These are phyloP conservation scores for Blastobotrys proliferans DNA, from an alignment of 1,139 yeast species.

Conservation along the genomic window DNA sequence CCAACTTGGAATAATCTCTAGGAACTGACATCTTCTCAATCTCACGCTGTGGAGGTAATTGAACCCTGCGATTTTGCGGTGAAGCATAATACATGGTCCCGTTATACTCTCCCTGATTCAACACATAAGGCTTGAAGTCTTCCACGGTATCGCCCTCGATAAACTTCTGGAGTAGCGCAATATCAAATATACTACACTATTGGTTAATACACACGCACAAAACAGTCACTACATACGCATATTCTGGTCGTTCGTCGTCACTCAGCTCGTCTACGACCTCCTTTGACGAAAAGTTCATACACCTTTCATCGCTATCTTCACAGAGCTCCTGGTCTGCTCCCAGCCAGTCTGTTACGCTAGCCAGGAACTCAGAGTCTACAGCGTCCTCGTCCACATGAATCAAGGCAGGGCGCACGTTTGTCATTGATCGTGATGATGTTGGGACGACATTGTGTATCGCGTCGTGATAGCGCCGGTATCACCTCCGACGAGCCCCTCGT, in stretches of 20 bases:
- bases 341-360: background rate
- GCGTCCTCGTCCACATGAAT: conserved; percentile 3
- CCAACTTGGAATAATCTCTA: conserved; percentile 5
- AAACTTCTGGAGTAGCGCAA: background rate
- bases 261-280: background rate
- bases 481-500: too few relatives aligned
- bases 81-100: background rate
- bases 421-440: too few relatives aligned
- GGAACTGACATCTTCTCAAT: background rate
- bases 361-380: background rate
- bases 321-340: background rate
- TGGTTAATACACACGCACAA: background rate
- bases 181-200: conserved; percentile 1
- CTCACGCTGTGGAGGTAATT: background rate
- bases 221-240: background rate
- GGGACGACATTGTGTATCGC: too few relatives aligned
- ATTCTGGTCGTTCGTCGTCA: conserved; percentile 1
- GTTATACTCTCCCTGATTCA: conserved; percentile 2
- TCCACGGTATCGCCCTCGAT: background rate
- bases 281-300: conserved; percentile 4
- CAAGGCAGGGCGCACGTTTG: background rate
- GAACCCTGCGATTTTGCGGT: background rate
- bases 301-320: background rate
- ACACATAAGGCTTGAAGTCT: conserved; percentile 2
- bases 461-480: too few relatives aligned